Base-by-base conservation (phyloP, 345 rosid species). In the Turritis glabra region DNA sequence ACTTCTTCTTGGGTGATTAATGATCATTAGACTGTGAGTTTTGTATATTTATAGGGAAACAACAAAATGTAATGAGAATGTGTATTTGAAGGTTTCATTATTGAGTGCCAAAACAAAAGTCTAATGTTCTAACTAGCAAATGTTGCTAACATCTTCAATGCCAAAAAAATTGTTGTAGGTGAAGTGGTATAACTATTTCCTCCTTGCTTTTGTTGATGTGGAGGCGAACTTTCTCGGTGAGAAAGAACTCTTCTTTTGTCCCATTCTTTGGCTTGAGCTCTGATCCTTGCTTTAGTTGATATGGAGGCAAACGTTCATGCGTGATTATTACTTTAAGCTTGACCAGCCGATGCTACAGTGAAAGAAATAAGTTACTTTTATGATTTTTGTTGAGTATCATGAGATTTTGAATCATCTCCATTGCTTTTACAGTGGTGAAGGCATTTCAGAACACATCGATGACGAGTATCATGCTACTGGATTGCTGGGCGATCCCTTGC, bases 151-250 rank as follows among this genome's bases (percentile, higher is more conserved):
- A 61, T 65, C 56, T 41, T 74, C 14, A 11, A 38, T 69, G 41
- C 27, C n/a, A n/a, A n/a, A 57, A 67, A 69, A 76, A 68, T 47
- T 75, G 73, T 38, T 88, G 82, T 88, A 90, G 98, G 95, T 84
- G 27, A 90, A 88, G 78, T 94, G 92, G 98, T 94, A 88, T 80
- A 83, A 84, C 72, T 91, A 91, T 75, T 76, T 83, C 14, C 66
- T 89, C 76, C 93, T 94, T 75, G 93, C 84, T 61, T 55, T 90
- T 58, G 88, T 86, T 50, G 97, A 90, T 77, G 96, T 91, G 44
- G 97, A 94, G 76, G 97, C 86, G 10, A 92, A 86, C 78, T 95
- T 84, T 85, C 97, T 92, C 18, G 97, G 97, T 92, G 80, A 84
- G 17, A 38, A 26, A 19, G 9, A 27, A 22, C 26, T 21, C 26